Evolutionary conservation across 345 rosid genomes (phyloP), one percentile per base, ranked within the genome.

Genomic region (Populus davidiana): DNA sequence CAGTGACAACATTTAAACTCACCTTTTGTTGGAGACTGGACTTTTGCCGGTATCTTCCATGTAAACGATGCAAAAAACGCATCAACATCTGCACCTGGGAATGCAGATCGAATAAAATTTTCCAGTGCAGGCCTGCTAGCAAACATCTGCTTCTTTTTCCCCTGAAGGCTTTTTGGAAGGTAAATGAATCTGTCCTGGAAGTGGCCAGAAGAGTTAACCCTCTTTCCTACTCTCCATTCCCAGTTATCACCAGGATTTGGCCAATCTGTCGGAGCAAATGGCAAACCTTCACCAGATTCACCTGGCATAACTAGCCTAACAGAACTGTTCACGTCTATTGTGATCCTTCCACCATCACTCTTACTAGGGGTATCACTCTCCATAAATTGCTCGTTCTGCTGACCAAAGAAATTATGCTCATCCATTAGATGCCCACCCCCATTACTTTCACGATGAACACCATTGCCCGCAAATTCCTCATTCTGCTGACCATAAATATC

Each of bases 241-340:
- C 94, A 88, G 52, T 63, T 83, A 79, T 90, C 95, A 72, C 93
- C 95, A 5, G 85, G 90, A 3, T 69, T 77, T 49, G 93, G 95
- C 90, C 90, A 91, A 80, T 91, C 84, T 14, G 75, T 81, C 50
- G 94, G 94, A 74, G 94, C 97, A 86, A 89, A 90, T 0, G 94
- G 97, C 81, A 90, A 75, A 25, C 94, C 97, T 66, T 69, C 71
- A 68, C 97, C 94, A 66, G 88, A 81, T 38, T 76, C 87, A 71
- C 86, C 70, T 1, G 91, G 88, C 3, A 25, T 81, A 20, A 89
- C 92, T 1, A 87, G 90, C 50, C 75, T 74, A 29, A 87, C 31
- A 80, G 85, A 79, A 8, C 70, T 77, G 2, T 73, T 77, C 35
- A 79, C 80, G 69, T 61, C 73, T 56, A 33, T 14, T 18, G 21